Evolutionary conservation across 257 asterid species (phyloP).

Genomic region (Buddleja alternifolia): DNA sequence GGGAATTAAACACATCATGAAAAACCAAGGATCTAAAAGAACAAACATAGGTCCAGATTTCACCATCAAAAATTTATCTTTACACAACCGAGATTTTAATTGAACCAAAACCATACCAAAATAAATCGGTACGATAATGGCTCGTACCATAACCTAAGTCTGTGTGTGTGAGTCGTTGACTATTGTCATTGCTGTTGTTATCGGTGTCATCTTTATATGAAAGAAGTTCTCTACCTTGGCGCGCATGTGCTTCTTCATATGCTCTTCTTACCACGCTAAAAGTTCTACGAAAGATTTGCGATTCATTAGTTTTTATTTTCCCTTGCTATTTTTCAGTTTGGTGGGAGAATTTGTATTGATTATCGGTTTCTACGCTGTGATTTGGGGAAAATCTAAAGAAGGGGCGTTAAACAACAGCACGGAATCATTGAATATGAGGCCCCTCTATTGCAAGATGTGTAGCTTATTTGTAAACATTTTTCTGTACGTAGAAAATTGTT

Average conservation of each 20-base stretch:
- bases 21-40: no score
- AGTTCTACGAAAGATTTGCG: background rate
- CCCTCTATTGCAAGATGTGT: conserved; percentile 40
- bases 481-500: conserved; percentile 16
- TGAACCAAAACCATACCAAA: no score
- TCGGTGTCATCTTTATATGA: conserved; percentile 51
- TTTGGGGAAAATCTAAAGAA: conserved; percentile 66
- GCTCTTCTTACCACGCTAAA: background rate
- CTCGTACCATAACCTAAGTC: no score
- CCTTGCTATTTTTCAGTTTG: conserved; percentile 28
- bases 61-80: no score
- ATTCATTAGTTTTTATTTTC: no score
- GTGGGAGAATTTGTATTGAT: conserved; percentile 50
- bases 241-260: conserved; percentile 44
- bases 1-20: no score
- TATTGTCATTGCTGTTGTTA: conserved; percentile 44
- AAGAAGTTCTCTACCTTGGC: conserved; percentile 52
- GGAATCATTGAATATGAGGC: conserved; percentile 27
- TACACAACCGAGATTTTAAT: no score
- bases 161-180: conserved; percentile 55
- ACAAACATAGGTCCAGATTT: no score
- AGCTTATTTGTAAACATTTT: background rate
- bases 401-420: conserved; percentile 13
- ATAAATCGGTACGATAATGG: no score
- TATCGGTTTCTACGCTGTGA: conserved; percentile 56